Base-by-base conservation (phyloP, 306 rosid genomes). In the Begonia loranthoides region DNA sequence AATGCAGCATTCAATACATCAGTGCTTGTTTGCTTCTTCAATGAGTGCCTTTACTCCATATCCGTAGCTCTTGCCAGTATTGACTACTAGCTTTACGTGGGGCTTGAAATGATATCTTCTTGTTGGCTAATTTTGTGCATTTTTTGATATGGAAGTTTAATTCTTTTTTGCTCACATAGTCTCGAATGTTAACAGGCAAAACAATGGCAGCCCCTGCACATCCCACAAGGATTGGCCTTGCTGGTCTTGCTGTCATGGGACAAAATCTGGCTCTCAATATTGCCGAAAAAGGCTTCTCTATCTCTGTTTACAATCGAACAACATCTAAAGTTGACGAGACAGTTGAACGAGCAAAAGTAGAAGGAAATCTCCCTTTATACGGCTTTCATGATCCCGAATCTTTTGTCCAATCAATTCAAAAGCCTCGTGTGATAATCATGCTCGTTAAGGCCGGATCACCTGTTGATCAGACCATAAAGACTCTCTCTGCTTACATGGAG, bases 381-480 rank as follows among this genome's bases (percentile, higher is more conserved):
- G 75, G 75, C 9, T 64, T 64, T 47, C 70, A 51, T 13, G 63
- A 70, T 63, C 70, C 75, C 9, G 59, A 64, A 64, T 64, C 72
- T 33, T 71, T 71, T 24, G 72, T 66, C 49, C 54, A 28, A 13
- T 71, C 72, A 6, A 66, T 71, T 53, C 72, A 65, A 41, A 71
- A 71, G 19, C 67, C 76, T 56, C 55, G 64, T 47, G 71, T 71
- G 39, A 39, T 72, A 28, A 66, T 66, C 51, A 62, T 72, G 63
- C 77, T 72, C 41, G 73, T 72, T 4, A 72, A 72, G 62, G 73
- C 70, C n/a, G 68, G 76, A 51, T 19, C 68, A 15, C 76, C 72
- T 1, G 77, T 66, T 22, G 70, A 72, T 49, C 63, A 72, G 41
- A 66, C 73, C 43, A 72, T 72, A 24, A 62, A 62, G 49, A 67